A percentile compares a stretch with the other conserved stretches of the same genome.
phyloP scores from a whole-genome alignment of 1,284 basidiomycete species.

The Moesziomyces antarcticus region DNA sequence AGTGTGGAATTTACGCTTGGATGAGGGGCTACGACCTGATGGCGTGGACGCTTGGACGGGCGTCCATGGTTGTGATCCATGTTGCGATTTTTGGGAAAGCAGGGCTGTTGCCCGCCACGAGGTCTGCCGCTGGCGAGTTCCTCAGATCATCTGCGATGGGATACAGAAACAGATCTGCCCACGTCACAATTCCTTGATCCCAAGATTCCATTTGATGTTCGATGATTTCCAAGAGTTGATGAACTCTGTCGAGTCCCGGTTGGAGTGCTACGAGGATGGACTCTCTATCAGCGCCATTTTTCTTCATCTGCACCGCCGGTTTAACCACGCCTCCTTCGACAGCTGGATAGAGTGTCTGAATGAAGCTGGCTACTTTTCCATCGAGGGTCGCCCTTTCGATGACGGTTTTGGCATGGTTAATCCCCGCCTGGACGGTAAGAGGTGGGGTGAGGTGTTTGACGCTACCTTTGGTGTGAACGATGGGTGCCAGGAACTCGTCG shows the following conservation, averaged over 20 bases:
- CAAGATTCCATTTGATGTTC: constrained; percentile 11
- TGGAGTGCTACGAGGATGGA: constrained; percentile 38
- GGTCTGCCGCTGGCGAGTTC: constrained; percentile 4
- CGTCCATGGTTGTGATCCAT: constrained; percentile 30
- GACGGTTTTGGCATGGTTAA: constrained; percentile 3
- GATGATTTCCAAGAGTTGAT: constrained; percentile 29
- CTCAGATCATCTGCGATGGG: constrained; percentile 39
- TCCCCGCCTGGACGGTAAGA: background rate
- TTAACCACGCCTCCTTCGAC: constrained; percentile 39
- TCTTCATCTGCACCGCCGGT: constrained; percentile 25
- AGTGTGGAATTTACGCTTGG: background rate
- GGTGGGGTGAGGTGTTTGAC: constrained; percentile 20
- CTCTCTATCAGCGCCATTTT: constrained; percentile 31
- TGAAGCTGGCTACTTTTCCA: constrained; percentile 21
- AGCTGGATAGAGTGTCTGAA: constrained; percentile 32
- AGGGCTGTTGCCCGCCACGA: constrained; percentile 16
- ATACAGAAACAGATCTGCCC: constrained; percentile 49
- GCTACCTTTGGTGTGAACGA: constrained; percentile 1
- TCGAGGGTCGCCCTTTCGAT: constrained; percentile 16
- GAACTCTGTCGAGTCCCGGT: constrained; percentile 6
- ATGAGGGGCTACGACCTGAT: constrained; percentile 10
- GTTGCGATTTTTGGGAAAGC: constrained; percentile 21
- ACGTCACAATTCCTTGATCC: constrained; percentile 7
- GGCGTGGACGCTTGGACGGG: constrained; percentile 16
- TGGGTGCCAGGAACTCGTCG: constrained; percentile 31